Evolutionary conservation across 2,329 filamentous ascomycete species (phyloP).

Genomic region (Aureobasidium sp.): DNA sequence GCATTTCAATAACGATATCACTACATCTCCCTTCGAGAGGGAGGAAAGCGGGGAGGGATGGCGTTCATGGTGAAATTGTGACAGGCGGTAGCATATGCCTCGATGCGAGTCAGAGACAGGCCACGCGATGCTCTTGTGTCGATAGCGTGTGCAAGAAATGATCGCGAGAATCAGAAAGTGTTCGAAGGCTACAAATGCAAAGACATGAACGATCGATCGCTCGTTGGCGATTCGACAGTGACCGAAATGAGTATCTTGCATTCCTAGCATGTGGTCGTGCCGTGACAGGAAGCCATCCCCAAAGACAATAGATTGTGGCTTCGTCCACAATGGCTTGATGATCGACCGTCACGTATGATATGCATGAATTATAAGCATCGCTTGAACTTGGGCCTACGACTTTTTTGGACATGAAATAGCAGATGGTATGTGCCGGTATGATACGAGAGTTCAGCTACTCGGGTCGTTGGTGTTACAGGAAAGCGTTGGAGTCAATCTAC

Average conservation of each 20-base stretch:
- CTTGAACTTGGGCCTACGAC: not conserved
- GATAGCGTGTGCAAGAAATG: not conserved
- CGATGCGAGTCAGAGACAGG: not conserved
- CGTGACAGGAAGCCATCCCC: not conserved
- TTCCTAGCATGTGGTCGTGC: not conserved
- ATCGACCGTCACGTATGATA: not conserved
- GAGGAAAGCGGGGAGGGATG: no score
- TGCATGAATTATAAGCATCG: not conserved
- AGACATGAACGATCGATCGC: not conserved
- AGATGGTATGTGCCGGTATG: not conserved
- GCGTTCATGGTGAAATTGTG: no score
- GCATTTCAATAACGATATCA: no score
- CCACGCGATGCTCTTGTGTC: not conserved
- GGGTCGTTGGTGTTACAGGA: not conserved
- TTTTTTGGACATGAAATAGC: not conserved
- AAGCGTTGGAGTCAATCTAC: not conserved
- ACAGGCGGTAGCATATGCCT: no score
- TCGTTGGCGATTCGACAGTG: no score
- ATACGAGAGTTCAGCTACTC: not conserved
- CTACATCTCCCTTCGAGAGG: no score
- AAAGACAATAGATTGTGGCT: not conserved
- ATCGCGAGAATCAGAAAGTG: not conserved
- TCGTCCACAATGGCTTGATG: not conserved
- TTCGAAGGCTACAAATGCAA: not conserved
- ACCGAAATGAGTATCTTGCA: not conserved